Evolutionary conservation across 805 yeast species (phyloP), one percentile per base, ranked within the genome.

Genomic region (Ogataea trehaloabstinens): DNA sequence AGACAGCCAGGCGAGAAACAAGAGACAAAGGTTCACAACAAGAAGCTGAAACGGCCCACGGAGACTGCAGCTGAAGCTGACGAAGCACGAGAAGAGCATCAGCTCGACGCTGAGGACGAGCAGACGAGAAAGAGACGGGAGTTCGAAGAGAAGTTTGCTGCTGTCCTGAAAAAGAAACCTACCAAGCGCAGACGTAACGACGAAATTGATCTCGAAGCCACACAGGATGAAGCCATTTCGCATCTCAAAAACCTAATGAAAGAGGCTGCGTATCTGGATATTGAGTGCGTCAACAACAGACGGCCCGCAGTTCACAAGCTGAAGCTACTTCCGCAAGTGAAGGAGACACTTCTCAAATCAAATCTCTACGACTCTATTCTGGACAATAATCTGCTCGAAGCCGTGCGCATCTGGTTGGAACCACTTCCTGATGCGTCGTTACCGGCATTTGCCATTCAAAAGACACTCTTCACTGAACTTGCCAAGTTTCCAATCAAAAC

Each of bases 371-470:
- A 91, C 57, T 84, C 95, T 20, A 87, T 93, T 42, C 72, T 93
- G 55, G 99, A 93, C 67, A 93, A 93, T 61, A 93, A 93, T 62
- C 64, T 93, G 52, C 70, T 93, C 43, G 97, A 91, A 54, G 91
- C 95, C 35, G 90, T 93, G 19, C 76, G 98, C 52, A 82, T 88
- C 60, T 93, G 99, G 99, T 72, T 93, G 41, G 99, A 93, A 63
- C 99, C 99, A 21, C 73, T 93, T 53, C 99, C 99, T 3, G 98
- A 95, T 70, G 95, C 95, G 32, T 87, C 96, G 8, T 73, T 93
- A 65, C 99, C 99, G n/a, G 90, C 96, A 1, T 93, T 85, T 66
- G 95, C 89, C 61, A 91, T 93, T 49, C 99, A 93, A 62, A 87
- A 84, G 61, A 90, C 85, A 40, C 66, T 93, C 52, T 85, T 93